These are phyloP conservation scores for Colletotrichum acutatum DNA, from an alignment of 2,329 filamentous ascomycete species.

Conservation along the genomic window DNA sequence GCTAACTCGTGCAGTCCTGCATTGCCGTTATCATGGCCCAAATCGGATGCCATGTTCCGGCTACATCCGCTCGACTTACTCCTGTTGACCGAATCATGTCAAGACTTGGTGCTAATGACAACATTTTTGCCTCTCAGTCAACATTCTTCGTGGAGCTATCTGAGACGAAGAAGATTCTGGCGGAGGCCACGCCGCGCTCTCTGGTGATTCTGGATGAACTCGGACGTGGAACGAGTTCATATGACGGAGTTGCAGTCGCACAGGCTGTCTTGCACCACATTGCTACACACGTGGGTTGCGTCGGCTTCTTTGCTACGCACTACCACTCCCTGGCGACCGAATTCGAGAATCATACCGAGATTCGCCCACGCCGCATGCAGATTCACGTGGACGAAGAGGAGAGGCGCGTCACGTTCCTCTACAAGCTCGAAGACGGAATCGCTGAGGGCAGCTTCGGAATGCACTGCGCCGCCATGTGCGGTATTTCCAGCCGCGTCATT, in stretches of 20 bases:
- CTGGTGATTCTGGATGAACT: slow-evolving; percentile 97
- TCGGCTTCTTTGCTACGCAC: slow-evolving; percentile 98
- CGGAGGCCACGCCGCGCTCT: slow-evolving; percentile 92
- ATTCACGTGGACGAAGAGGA: slow-evolving; percentile 90
- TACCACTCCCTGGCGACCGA: slow-evolving; percentile 95
- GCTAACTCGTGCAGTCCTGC: slow-evolving; percentile 73
- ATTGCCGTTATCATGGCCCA: slow-evolving; percentile 98
- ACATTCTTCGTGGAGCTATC: slow-evolving; percentile 98
- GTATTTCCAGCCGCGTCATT: slow-evolving; percentile 85
- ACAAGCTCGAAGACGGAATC: slow-evolving; percentile 92
- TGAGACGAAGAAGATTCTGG: slow-evolving; percentile 97
- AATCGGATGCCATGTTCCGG: slow-evolving; percentile 92
- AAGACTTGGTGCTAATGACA: slow-evolving; percentile 95
- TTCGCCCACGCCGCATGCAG: slow-evolving; percentile 88
- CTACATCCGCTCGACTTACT: slow-evolving; percentile 82
- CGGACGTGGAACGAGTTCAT: slow-evolving; percentile 92
- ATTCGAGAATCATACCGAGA: slow-evolving; percentile 89
- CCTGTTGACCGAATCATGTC: slow-evolving; percentile 99
- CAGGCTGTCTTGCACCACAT: slow-evolving; percentile 98
- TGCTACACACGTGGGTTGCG: slow-evolving; percentile 89
- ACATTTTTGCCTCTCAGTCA: slow-evolving; percentile 97
- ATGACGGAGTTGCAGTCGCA: slow-evolving; percentile 95
- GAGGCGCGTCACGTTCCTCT: slow-evolving; percentile 93
- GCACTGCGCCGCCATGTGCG: slow-evolving; percentile 99
- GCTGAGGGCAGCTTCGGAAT: slow-evolving; percentile 98